A percentile compares a stretch with the other conserved stretches of the same genome.
Conservation (phyloP, 805 yeast species). For the Nakazawaea anatomiae region DNA sequence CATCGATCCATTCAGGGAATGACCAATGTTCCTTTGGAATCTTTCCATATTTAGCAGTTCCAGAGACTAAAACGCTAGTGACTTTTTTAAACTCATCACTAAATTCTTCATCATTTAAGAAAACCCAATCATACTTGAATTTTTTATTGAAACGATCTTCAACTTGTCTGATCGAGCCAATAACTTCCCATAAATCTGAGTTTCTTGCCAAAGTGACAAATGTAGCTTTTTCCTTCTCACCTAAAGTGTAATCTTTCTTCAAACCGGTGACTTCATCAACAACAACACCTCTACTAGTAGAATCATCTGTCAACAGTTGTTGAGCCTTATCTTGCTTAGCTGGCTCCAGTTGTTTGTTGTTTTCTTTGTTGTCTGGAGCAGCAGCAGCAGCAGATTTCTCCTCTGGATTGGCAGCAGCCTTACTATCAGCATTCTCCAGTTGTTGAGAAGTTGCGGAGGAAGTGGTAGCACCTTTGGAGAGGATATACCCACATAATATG, state of each 20-base stretch:
- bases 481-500: constrained; percentile 40
- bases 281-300: constrained; percentile 9
- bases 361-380: background rate
- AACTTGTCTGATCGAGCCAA: constrained; percentile 63
- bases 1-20: constrained; percentile 79
- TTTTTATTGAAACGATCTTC: constrained; percentile 86
- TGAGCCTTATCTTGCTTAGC: background rate
- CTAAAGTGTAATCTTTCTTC: constrained; percentile 8
- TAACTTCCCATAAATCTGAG: constrained; percentile 56
- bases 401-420: constrained; percentile 6
- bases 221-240: constrained; percentile 54
- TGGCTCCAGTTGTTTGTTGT: constrained; percentile 2
- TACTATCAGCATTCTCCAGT: constrained; percentile 2
- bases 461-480: constrained; percentile 39
- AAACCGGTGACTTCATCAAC: constrained; percentile 4
- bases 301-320: background rate
- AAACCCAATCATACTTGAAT: constrained; percentile 91
- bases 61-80: constrained; percentile 66
- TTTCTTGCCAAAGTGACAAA: constrained; percentile 79
- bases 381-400: constrained; percentile 8
- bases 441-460: constrained; percentile 9
- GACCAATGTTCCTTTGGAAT: constrained; percentile 88
- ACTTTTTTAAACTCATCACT: constrained; percentile 70
- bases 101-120: constrained; percentile 83
- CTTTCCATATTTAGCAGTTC: constrained; percentile 69